Evolutionary conservation across 2,329 filamentous ascomycete species (phyloP).

Genomic region (Microsporum audouinii): DNA sequence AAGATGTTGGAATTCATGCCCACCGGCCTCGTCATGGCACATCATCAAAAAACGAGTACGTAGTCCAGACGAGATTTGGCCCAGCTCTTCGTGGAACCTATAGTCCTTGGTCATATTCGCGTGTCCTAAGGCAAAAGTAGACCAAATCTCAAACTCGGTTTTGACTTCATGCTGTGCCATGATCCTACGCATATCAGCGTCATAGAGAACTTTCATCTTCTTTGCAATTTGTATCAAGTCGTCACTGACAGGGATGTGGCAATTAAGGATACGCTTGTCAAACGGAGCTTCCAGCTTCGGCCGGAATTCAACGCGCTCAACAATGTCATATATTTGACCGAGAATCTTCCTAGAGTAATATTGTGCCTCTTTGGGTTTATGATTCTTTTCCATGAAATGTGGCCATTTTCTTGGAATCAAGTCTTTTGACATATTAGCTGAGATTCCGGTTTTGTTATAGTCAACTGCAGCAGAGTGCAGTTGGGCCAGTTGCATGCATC

Average conservation of each 20-base stretch:
- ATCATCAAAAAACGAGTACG: slow-evolving; percentile 56
- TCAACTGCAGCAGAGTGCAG: slow-evolving; percentile 89
- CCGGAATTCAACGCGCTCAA: slow-evolving; percentile 56
- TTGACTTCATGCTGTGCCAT: slow-evolving; percentile 74
- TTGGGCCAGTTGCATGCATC: slow-evolving; percentile 63
- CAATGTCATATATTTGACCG: slow-evolving; percentile 70
- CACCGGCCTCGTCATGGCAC: slow-evolving; percentile 55
- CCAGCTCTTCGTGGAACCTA: slow-evolving; percentile 76
- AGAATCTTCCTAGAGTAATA: slow-evolving; percentile 64
- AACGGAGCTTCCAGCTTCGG: slow-evolving; percentile 64
- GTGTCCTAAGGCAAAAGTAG: slow-evolving; percentile 68
- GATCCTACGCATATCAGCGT: slow-evolving; percentile 61
- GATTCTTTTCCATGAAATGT: slow-evolving; percentile 73
- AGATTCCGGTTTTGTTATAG: slow-evolving; percentile 78
- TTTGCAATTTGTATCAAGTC: slow-evolving; percentile 48
- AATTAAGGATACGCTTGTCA: slow-evolving; percentile 58
- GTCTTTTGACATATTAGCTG: slow-evolving; percentile 54
- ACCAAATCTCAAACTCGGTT: slow-evolving; percentile 88
- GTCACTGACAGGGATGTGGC: slow-evolving; percentile 46
- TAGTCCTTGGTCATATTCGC: slow-evolving; percentile 65
- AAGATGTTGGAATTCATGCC: slow-evolving; percentile 47
- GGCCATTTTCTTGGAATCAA: slow-evolving; percentile 58
- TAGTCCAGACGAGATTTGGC: slow-evolving; percentile 52
- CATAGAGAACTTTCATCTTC: slow-evolving; percentile 64
- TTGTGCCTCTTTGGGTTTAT: slow-evolving; percentile 33